Percentiles rank a stretch among this genome's conserved stretches.
Conservation (phyloP, 2,329 filamentous ascomycete genomes). For the Stromatinia cepivora region DNA sequence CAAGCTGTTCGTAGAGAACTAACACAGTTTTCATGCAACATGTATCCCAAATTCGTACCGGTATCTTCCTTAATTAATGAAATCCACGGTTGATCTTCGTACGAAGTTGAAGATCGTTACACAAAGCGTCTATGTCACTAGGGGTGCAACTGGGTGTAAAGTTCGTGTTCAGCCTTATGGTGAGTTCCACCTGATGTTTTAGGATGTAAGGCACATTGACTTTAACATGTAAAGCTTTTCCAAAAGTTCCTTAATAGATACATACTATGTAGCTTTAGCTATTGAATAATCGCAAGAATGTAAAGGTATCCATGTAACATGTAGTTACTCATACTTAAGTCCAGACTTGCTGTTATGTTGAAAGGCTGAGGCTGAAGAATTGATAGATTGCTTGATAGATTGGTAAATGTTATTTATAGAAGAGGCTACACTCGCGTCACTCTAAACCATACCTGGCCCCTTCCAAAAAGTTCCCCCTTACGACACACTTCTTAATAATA, state of each 20-base stretch:
- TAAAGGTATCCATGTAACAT: neutral
- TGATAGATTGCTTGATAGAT: neutral
- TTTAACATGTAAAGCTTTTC: neutral
- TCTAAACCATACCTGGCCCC: constrained; percentile 21
- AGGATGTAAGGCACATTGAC: neutral
- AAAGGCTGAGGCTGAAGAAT: constrained; percentile 21
- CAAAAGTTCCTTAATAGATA: neutral
- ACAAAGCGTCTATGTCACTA: constrained; percentile 8
- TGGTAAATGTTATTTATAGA: constrained; percentile 25
- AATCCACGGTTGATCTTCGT: neutral
- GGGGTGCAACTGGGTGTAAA: neutral
- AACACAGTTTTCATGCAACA: neutral
- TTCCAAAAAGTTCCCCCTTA: constrained; percentile 24
- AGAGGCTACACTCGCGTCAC: constrained; percentile 20
- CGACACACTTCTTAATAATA: constrained; percentile 8
- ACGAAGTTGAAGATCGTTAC: neutral
- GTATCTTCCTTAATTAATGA: neutral
- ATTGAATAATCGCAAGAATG: too few species aligned
- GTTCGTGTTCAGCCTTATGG: constrained; percentile 17
- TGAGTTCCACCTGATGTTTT: constrained; percentile 13
- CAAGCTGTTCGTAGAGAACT: neutral
- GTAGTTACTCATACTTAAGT: neutral
- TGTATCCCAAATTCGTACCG: neutral
- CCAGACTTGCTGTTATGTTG: neutral
- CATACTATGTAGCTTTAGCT: neutral